Evolutionary conservation across 305 asterid genomes (phyloP), one percentile per base, ranked within the genome.

Genomic region (Fraxinus sp.): DNA sequence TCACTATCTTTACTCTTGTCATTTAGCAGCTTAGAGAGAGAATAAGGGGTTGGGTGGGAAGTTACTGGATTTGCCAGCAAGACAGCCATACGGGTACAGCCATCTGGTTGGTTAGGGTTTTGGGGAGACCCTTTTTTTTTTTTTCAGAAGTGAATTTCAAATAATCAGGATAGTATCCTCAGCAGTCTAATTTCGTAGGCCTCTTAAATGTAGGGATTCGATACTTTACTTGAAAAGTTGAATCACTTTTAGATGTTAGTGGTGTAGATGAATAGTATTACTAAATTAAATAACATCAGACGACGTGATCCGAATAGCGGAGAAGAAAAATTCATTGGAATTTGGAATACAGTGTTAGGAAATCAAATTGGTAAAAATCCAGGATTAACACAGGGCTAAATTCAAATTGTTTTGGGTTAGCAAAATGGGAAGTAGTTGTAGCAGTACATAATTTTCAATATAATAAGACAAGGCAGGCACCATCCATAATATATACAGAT

Each of bases 1-100:
- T 87, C 88, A 66, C 82, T 26, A 75, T 83, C 84, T 83, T 28
- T 52, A 30, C 82, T 85, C 83, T 81, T 87, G 88, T 87, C 90
- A 79, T 80, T 30, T 82, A 84, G 83, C 86, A 14, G 16, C 41
- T 28, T 55, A 6, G 36, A 49, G 16, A 22, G 9, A 20, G n/a
- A 72, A 64, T 46, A 74, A 32, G 76, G 7, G 24, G 14, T 18
- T 8, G 74, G 35, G 28, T 18, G 16, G 8, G 36, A 26, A n/a
- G 43, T 6, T 13, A 22, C 64, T 68, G 57, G 62, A n/a, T 83
- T 43, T 13, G 86, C 84, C 79, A 35, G 57, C 80, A 39, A 57
- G 1, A 59, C 68, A 81, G 52, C 87, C 71, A 57, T 66, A 76
- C 72, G 5, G n/a, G 35, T 11, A 13, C 77, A 14, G 75, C 57